Conservation (phyloP, 177 flowering plant species). For the Vitis hybrid region DNA sequence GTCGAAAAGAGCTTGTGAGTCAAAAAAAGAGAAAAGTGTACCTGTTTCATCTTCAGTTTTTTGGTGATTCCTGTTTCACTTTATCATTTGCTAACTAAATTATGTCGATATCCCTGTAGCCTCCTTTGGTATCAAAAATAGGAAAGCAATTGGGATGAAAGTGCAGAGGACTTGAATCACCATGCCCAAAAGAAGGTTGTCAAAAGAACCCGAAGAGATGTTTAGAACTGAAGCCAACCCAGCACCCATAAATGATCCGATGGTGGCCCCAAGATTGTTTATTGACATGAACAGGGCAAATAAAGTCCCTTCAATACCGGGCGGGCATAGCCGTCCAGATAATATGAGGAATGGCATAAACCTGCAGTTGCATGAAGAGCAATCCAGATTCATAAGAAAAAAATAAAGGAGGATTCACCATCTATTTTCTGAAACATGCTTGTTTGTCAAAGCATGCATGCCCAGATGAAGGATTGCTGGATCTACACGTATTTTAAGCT, state of each 20-base stretch:
- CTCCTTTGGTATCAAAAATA: slow-evolving; percentile 85
- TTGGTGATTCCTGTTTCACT: neutral
- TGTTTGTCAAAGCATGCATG: neutral
- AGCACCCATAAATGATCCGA: slow-evolving; percentile 79
- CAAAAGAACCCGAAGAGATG: slow-evolving; percentile 79
- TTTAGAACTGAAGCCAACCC: slow-evolving; percentile 72
- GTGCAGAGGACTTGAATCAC: slow-evolving; percentile 58
- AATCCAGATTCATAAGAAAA: neutral
- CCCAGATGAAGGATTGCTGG: neutral
- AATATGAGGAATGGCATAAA: slow-evolving; percentile 93
- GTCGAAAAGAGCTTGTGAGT: no score
- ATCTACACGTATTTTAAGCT: no score
- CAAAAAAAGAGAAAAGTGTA: no score
- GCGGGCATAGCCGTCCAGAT: slow-evolving; percentile 92
- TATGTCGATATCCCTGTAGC: slow-evolving; percentile 75
- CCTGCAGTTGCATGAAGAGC: slow-evolving; percentile 40
- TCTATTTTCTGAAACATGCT: no score
- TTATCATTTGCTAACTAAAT: neutral
- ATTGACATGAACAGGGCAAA: slow-evolving; percentile 97
- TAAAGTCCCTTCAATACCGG: slow-evolving; percentile 94
- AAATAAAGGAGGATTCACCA: no score
- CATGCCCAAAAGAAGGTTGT: slow-evolving; percentile 66
- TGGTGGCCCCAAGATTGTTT: slow-evolving; percentile 74
- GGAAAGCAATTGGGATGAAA: slow-evolving; percentile 62
- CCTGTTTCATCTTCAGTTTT: no score